Evolutionary conservation across 23 red algal species (phyloP).

Genomic region (Agarophyton chilense): DNA sequence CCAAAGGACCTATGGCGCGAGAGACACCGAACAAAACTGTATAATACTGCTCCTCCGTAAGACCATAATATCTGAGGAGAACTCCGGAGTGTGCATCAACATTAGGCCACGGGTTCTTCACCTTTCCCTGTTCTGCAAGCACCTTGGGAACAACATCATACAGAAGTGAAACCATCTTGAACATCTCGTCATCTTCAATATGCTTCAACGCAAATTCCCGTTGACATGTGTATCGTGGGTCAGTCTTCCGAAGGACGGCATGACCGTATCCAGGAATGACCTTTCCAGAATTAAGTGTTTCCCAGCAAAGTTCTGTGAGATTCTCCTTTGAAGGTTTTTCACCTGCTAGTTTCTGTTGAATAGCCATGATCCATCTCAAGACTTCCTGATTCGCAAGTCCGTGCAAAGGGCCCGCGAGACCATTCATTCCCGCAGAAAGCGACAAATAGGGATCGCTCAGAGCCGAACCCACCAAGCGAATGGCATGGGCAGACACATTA

Average conservation of each 20-base stretch:
- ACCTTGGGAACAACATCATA: constrained; percentile 97
- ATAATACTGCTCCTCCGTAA: constrained; percentile 89
- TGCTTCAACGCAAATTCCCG: constrained; percentile 97
- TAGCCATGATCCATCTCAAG: constrained; percentile 78
- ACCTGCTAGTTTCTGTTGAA: constrained; percentile 70
- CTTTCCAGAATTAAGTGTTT: constrained; percentile 90
- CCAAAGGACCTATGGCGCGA: constrained; percentile 85
- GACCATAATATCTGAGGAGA: constrained; percentile 87
- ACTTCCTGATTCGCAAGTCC: constrained; percentile 99
- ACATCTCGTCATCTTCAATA: constrained; percentile 90
- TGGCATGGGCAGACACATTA: constrained; percentile 93
- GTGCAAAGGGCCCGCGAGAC: constrained; percentile 94
- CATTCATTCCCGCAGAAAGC: constrained; percentile 88
- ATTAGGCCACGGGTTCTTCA: constrained; percentile 99
- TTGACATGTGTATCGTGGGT: constrained; percentile 95
- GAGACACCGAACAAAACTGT: constrained; percentile 96
- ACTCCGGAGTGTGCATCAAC: constrained; percentile 97
- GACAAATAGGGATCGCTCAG: constrained; percentile 88
- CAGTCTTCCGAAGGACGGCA: constrained; percentile 92
- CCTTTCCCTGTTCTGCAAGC: constrained; percentile 88
- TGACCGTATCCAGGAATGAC: constrained; percentile 99
- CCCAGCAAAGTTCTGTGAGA: constrained; percentile 88
- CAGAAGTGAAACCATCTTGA: constrained; percentile 88
- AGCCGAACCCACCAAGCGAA: constrained; percentile 94
- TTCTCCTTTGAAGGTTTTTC: constrained; percentile 74